Percentiles rank a stretch among this genome's conserved stretches.
Conservation (phyloP, 805 yeast genomes). For the Metschnikowia aberdeeniae region DNA sequence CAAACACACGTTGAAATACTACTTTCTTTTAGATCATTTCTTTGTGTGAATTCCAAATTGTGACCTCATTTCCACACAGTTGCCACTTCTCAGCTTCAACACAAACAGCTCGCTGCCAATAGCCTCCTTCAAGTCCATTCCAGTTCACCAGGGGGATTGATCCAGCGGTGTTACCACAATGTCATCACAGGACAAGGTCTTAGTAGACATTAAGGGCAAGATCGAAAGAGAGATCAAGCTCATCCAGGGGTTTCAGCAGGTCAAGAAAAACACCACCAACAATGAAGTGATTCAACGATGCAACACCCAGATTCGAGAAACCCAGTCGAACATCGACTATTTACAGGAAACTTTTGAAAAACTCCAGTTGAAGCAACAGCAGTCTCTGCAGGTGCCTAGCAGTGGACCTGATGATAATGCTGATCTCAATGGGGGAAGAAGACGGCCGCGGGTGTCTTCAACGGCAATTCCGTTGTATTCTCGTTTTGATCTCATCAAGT, state of each 20-base stretch:
- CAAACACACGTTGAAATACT: not conserved
- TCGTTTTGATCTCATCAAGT: slow-evolving; percentile 76
- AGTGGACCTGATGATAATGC: slow-evolving; percentile 6
- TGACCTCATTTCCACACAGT: not conserved
- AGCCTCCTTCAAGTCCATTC: not conserved
- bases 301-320: slow-evolving; percentile 85
- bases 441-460: slow-evolving; percentile 8
- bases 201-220: slow-evolving; percentile 73
- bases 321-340: slow-evolving; percentile 86
- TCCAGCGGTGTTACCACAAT: slow-evolving; percentile 2
- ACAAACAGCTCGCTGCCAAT: slow-evolving; percentile 1
- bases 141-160: too few relatives aligned
- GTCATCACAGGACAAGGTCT: slow-evolving; percentile 26
- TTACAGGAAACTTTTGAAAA: slow-evolving; percentile 72
- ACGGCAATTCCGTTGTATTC: slow-evolving; percentile 48
- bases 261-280: slow-evolving; percentile 76
- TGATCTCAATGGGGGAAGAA: slow-evolving; percentile 2
- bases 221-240: slow-evolving; percentile 86
- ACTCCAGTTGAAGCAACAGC: slow-evolving; percentile 37
- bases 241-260: slow-evolving; percentile 78
- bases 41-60: too few relatives aligned
- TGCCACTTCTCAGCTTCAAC: not conserved
- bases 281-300: slow-evolving; percentile 84
- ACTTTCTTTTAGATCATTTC: too few relatives aligned
- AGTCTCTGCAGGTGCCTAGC: slow-evolving; percentile 9